phyloP scores from a whole-genome alignment of 2,329 filamentous ascomycete genomes.

The Colletotrichum higginsianum region DNA sequence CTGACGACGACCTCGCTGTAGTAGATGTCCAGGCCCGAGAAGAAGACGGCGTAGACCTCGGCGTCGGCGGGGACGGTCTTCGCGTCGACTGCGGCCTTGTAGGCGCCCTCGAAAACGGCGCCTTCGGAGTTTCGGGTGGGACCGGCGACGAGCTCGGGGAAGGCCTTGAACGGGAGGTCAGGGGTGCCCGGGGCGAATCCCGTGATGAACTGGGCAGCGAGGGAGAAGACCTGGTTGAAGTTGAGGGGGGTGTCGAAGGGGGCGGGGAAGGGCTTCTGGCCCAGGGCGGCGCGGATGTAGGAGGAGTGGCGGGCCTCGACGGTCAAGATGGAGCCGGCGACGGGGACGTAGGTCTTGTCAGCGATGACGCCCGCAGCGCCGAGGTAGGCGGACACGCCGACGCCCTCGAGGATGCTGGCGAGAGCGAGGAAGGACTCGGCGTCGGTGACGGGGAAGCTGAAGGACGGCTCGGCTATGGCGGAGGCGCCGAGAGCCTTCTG shows the following conservation, averaged over 20 bases:
- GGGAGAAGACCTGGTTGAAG: slow-evolving; percentile 73
- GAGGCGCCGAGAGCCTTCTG: slow-evolving; percentile 61
- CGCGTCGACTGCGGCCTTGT: slow-evolving; percentile 42
- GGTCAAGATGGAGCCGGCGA: slow-evolving; percentile 74
- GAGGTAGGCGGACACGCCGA: slow-evolving; percentile 75
- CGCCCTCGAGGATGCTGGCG: slow-evolving; percentile 75
- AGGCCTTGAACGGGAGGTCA: slow-evolving; percentile 72
- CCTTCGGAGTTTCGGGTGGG: slow-evolving; percentile 45
- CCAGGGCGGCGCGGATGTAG: slow-evolving; percentile 68
- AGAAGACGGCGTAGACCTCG: slow-evolving; percentile 53
- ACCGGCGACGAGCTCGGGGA: slow-evolving; percentile 62
- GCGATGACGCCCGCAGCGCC: slow-evolving; percentile 72
- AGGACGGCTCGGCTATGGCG: slow-evolving; percentile 58
- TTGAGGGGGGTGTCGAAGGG: slow-evolving; percentile 73
- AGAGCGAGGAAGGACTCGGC: slow-evolving; percentile 72
- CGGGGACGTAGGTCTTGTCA: slow-evolving; percentile 70
- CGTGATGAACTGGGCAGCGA: slow-evolving; percentile 75
- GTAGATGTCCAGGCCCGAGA: slow-evolving; percentile 47
- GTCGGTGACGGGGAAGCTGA: slow-evolving; percentile 70
- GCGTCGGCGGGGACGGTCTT: slow-evolving; percentile 21
- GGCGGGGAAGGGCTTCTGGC: slow-evolving; percentile 68
- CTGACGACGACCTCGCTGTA: slow-evolving; percentile 34
- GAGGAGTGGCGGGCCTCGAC: slow-evolving; percentile 76
- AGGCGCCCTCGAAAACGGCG: slow-evolving; percentile 47
- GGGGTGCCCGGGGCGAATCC: slow-evolving; percentile 69